Evolutionary conservation across 2,329 filamentous ascomycete species (phyloP), one percentile per base, ranked within the genome.

Genomic region (Colletotrichum neosansevieriae): DNA sequence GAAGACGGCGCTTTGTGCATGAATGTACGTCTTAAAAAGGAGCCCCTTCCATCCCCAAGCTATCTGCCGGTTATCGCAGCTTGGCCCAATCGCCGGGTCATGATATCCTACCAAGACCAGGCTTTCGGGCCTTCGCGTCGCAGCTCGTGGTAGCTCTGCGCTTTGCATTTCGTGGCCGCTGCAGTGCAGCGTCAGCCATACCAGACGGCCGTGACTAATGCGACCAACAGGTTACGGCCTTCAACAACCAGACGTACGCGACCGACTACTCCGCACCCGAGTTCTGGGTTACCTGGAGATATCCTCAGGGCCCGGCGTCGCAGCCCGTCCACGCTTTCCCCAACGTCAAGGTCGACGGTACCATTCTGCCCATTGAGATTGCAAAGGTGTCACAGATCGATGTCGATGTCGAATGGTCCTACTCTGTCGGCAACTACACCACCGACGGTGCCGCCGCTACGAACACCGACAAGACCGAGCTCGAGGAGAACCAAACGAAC

Each of bases 281-380:
- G 45, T 88, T 83, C 77, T 83, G 80, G 12, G 80, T 85, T n/a
- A 86, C 84, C 44, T 88, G 86, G 86, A 73, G 83, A 70, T 88
- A 83, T 69, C 77, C 81, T 10, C 77, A 72, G n/a, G 81, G 79
- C 32, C 76, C 79, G 3, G 72, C 73, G 58, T 79, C 73, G 19
- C 77, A 81, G 29, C 84, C 84, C 21, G 85, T 87, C 69, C 85
- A 87, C 71, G 86, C 85, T 13, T 88, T 82, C 73, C 81, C 86
- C 71, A 88, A 88, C 75, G 80, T 86, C 73, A 81, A 82, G 72
- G 73, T 87, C 47, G 81, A 84, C 47, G 75, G 75, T 64, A 72
- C 76, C 21, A 75, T 80, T 17, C 79, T 88, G 21, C 86, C 86
- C 0, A 73, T 80, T 15, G 70, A 75, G 42, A 73, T 88, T 24